These are phyloP conservation scores for Chytriomyces hyalinus DNA, from an alignment of 192 early-diverging fungal genomes.

Conservation along the genomic window DNA sequence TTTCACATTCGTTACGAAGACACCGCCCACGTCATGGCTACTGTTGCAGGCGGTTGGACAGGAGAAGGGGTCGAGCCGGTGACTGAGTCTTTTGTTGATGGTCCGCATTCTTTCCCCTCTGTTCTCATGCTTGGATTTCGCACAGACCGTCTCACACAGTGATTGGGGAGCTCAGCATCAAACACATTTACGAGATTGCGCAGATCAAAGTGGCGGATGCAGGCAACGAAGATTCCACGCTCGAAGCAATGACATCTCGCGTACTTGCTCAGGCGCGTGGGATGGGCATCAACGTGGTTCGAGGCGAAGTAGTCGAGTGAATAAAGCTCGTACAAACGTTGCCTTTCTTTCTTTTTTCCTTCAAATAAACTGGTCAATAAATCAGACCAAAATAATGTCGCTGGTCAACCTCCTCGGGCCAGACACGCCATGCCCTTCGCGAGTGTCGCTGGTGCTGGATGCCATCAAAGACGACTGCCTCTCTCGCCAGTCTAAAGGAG, in stretches of 20 bases:
- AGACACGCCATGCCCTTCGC: too few species aligned
- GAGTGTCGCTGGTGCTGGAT: too few species aligned
- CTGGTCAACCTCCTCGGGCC: too few species aligned
- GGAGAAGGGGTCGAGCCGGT: constrained; percentile 9
- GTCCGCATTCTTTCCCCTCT: too few species aligned
- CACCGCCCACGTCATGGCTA: constrained; percentile 88
- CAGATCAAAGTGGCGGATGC: constrained; percentile 86
- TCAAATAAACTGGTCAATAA: too few species aligned
- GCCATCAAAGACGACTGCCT: too few species aligned
- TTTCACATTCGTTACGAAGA: constrained; percentile 86
- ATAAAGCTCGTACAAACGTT: too few species aligned
- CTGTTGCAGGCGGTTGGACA: constrained; percentile 48
- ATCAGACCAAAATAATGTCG: too few species aligned
- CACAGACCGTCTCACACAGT: neutral
- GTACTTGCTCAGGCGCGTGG: constrained; percentile 79
- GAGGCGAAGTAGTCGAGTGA: constrained; percentile 9
- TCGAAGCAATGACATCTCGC: constrained; percentile 73
- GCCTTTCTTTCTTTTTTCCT: too few species aligned
- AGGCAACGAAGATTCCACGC: constrained; percentile 70
- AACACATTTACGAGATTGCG: constrained; percentile 92
- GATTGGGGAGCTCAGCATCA: constrained; percentile 1
- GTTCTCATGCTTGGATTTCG: neutral
- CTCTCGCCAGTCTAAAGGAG: too few species aligned
- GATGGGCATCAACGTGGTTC: constrained; percentile 86
- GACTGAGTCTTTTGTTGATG: too few species aligned